phyloP scores from a whole-genome alignment of 2,329 filamentous ascomycete genomes.

The Colletotrichum gloeosporioides region DNA sequence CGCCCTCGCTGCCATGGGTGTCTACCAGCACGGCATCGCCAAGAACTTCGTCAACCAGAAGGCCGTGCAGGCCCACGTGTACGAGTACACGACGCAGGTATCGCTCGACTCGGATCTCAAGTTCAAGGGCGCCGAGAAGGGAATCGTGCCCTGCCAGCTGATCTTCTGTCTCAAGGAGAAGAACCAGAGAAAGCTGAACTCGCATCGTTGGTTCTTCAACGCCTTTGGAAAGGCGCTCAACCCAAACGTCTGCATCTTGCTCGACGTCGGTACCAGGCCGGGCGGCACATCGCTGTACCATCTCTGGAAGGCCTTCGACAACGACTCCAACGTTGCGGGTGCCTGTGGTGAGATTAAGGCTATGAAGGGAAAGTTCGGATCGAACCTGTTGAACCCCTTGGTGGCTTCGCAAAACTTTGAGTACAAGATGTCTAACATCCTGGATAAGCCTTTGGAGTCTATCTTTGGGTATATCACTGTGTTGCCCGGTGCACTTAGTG shows the following conservation, averaged over 20 bases:
- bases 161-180: constrained; percentile 99
- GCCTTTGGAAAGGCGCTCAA: constrained; percentile 92
- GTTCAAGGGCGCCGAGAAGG: constrained; percentile 99
- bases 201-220: constrained; percentile 99
- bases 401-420: constrained; percentile 99
- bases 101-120: constrained; percentile 94
- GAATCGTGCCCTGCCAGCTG: constrained; percentile 96
- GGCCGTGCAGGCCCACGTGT: constrained; percentile 94
- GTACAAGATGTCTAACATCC: constrained; percentile 99
- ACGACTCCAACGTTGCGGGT: constrained; percentile 94
- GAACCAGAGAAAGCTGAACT: constrained; percentile 97
- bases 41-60: constrained; percentile 98
- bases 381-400: constrained; percentile 87
- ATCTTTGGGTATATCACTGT: constrained; percentile 99
- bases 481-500: constrained; percentile 90
- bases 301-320: constrained; percentile 98
- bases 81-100: constrained; percentile 98
- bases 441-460: constrained; percentile 96
- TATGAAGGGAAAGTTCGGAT: constrained; percentile 86
- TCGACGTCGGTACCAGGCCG: constrained; percentile 95
- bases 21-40: constrained; percentile 97
- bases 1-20: constrained; percentile 92
- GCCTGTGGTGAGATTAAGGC: constrained; percentile 98
- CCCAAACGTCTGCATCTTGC: constrained; percentile 94
- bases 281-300: constrained; percentile 93